A percentile compares a stretch with the other conserved stretches of the same genome.
These are phyloP conservation scores for Aphanomyces euteiches DNA, from an alignment of 352 stramenopile species.

Conservation along the genomic window DNA sequence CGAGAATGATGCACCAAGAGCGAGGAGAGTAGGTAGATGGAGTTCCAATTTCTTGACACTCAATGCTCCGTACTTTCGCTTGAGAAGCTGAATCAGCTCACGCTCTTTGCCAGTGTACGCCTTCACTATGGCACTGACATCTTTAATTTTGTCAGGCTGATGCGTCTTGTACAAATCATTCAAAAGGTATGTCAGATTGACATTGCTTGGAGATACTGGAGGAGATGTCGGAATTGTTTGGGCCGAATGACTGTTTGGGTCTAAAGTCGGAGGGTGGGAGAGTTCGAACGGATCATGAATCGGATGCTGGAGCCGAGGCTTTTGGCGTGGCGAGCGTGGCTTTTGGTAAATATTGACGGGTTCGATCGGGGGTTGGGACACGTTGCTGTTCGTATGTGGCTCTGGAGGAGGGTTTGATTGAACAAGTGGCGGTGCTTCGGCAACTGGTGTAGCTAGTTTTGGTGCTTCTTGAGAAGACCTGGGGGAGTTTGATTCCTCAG, in stretches of 20 bases:
- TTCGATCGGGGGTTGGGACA: background rate
- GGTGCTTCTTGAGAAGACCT: too few species aligned
- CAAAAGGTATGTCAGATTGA: slow-evolving; percentile 55
- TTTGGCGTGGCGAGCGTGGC: slow-evolving; percentile 1
- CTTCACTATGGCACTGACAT: slow-evolving; percentile 50
- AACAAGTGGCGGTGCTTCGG: background rate
- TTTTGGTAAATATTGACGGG: slow-evolving; percentile 9
- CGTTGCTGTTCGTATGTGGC: background rate
- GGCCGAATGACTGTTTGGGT: background rate
- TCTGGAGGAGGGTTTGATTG: background rate
- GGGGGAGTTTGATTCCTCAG: background rate
- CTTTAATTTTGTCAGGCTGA: slow-evolving; percentile 68
- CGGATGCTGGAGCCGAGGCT: background rate
- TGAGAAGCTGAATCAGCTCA: slow-evolving; percentile 54
- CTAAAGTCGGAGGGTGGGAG: background rate
- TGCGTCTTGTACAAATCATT: slow-evolving; percentile 71
- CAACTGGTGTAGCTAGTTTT: background rate
- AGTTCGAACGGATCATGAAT: slow-evolving; percentile 14
- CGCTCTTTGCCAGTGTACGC: slow-evolving; percentile 64
- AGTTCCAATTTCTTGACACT: slow-evolving; percentile 70
- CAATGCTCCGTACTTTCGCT: slow-evolving; percentile 65
- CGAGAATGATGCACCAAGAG: slow-evolving; percentile 33
- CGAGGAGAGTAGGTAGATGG: slow-evolving; percentile 37
- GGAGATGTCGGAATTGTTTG: background rate
- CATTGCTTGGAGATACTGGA: background rate